phyloP scores from a whole-genome alignment of 2,329 filamentous ascomycete species.

The Stromatinia cepivora region DNA sequence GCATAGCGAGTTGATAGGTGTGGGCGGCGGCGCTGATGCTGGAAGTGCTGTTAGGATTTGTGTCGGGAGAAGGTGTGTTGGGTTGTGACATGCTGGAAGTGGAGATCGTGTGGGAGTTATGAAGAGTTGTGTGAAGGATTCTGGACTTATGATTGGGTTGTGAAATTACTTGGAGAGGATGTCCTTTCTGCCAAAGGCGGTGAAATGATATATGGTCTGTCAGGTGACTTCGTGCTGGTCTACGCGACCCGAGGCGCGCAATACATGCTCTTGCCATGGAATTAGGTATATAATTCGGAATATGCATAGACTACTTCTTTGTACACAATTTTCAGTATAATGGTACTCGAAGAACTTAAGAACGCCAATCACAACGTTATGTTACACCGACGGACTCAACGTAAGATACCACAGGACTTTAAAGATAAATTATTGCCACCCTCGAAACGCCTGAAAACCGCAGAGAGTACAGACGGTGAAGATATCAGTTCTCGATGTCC shows the following conservation, averaged over 20 bases:
- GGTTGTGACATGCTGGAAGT: conserved; percentile 30
- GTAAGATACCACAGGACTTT: conserved; percentile 33
- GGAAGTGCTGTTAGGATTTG: conserved; percentile 21
- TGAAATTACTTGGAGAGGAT: background rate
- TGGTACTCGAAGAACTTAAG: conserved; percentile 31
- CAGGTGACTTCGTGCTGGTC: conserved; percentile 11
- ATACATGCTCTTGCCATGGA: background rate
- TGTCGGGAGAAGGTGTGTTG: conserved; percentile 24
- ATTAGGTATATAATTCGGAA: background rate
- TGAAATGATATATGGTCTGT: background rate
- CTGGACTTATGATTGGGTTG: conserved; percentile 10
- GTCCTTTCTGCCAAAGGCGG: conserved; percentile 11
- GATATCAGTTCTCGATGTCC: conserved; percentile 9
- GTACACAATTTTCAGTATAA: conserved; percentile 17
- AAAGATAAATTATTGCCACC: conserved; percentile 32
- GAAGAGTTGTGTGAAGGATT: conserved; percentile 6
- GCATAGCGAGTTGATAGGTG: conserved; percentile 36
- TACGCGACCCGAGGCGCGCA: background rate
- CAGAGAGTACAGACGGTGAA: conserved; percentile 32
- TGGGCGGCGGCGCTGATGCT: conserved; percentile 36
- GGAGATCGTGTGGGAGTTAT: conserved; percentile 13
- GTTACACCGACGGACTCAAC: conserved; percentile 33
- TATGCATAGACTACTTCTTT: background rate
- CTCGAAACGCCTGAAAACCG: conserved; percentile 38
- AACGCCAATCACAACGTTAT: conserved; percentile 32